Conservation (phyloP, 306 rosid species). For the Adenanthera pavonina region DNA sequence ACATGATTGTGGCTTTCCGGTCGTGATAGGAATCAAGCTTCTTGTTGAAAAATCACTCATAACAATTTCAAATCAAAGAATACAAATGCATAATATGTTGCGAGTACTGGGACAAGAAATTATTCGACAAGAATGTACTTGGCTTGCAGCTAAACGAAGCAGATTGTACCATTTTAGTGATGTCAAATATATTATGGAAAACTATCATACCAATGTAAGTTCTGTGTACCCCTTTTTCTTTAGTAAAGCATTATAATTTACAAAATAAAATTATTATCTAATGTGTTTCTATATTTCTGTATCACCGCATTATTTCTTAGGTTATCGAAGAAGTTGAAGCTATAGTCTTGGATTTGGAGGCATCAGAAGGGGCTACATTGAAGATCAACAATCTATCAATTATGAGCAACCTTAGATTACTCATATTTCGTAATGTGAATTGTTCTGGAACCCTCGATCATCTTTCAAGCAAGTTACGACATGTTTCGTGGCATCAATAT, state of each 20-base stretch:
- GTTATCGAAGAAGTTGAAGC: background rate
- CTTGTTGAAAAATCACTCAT: constrained; percentile 15
- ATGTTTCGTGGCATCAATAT: background rate
- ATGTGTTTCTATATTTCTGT: no score
- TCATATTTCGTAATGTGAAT: background rate
- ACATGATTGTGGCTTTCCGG: no score
- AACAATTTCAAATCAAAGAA: background rate
- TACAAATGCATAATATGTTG: constrained; percentile 37
- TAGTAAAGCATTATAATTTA: no score
- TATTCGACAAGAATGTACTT: no score
- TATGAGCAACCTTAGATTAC: constrained; percentile 23
- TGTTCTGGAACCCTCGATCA: constrained; percentile 10
- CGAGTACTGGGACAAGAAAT: no score
- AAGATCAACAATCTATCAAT: constrained; percentile 28
- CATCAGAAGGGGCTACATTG: background rate
- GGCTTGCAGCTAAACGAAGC: no score
- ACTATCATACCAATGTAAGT: no score
- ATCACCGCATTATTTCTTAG: background rate
- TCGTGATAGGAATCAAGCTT: no score
- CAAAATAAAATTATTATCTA: background rate
- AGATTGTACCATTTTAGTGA: no score
- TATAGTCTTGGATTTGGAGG: background rate
- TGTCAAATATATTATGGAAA: no score
- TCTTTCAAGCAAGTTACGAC: background rate
- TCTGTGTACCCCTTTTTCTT: no score